These are phyloP conservation scores for Dioscorea zingiberensis DNA, from an alignment of 106 monocot genomes.

Conservation along the genomic window DNA sequence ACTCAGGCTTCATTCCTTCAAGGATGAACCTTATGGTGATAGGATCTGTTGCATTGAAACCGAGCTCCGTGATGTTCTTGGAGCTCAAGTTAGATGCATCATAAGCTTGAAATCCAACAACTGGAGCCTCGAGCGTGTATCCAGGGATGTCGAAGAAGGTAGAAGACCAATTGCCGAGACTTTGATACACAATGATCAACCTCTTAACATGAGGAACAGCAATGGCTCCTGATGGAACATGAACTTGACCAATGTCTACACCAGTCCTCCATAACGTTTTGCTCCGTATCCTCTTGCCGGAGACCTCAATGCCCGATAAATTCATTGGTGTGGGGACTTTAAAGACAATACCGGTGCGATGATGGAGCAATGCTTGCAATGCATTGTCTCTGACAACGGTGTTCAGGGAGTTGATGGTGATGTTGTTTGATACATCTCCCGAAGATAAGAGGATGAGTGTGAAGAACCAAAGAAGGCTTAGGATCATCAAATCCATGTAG, in stretches of 20 bases:
- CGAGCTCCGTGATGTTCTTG: not conserved
- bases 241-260: not conserved
- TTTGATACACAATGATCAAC: constrained; percentile 17
- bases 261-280: constrained; percentile 14
- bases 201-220: constrained; percentile 4
- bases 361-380: constrained; percentile 1
- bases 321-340: constrained; percentile 18
- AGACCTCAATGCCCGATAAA: constrained; percentile 14
- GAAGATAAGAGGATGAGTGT: not conserved
- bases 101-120: constrained; percentile 33
- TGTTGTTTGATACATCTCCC: not conserved
- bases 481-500: not conserved
- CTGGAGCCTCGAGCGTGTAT: constrained; percentile 15
- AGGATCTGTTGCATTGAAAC: not conserved
- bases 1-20: not conserved
- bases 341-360: constrained; percentile 12
- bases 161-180: constrained; percentile 23
- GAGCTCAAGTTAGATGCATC: constrained; percentile 9
- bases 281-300: constrained; percentile 10
- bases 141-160: constrained; percentile 20
- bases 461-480: not conserved
- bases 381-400: constrained; percentile 13
- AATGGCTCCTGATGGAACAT: constrained; percentile 17
- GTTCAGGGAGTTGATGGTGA: constrained; percentile 4
- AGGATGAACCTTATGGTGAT: constrained; percentile 23